These are phyloP conservation scores for Phytophthora pistaciae DNA, from an alignment of 352 stramenopile species.

Conservation along the genomic window DNA sequence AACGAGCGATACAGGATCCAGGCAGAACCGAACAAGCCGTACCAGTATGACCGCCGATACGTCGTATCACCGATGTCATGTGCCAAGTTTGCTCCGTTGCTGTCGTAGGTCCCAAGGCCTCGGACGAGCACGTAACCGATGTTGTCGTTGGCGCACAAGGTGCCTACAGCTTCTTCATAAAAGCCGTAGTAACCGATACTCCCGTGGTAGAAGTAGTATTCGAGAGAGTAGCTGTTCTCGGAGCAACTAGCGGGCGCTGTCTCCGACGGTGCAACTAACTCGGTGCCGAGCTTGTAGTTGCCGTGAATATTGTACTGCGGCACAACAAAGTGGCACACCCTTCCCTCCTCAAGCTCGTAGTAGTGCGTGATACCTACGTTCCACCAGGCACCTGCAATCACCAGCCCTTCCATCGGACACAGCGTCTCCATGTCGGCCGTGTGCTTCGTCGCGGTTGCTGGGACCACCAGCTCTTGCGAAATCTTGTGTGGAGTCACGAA, in stretches of 20 bases:
- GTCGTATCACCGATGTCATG: constrained; percentile 19
- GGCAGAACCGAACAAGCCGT: constrained; percentile 26
- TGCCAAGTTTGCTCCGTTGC: constrained; percentile 28
- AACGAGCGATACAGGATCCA: constrained; percentile 38
- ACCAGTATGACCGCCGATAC: constrained; percentile 37
- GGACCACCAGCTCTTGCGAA: constrained; percentile 32
- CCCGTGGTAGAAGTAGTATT: constrained; percentile 43
- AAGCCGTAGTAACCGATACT: constrained; percentile 40
- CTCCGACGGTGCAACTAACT: constrained; percentile 1
- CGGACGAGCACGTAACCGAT: constrained; percentile 38
- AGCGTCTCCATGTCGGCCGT: constrained; percentile 19
- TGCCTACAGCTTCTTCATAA: constrained; percentile 40
- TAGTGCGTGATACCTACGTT: constrained; percentile 38
- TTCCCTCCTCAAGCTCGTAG: constrained; percentile 16
- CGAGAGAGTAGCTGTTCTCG: constrained; percentile 29
- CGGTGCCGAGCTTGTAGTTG: constrained; percentile 23
- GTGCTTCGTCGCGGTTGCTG: constrained; percentile 2
- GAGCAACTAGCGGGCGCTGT: constrained; percentile 16
- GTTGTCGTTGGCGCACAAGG: constrained; percentile 29
- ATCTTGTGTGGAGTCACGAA: constrained; percentile 40
- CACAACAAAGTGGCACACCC: constrained; percentile 40
- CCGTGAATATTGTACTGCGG: constrained; percentile 42
- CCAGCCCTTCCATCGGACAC: constrained; percentile 34
- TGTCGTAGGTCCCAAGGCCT: constrained; percentile 37
- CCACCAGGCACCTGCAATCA: constrained; percentile 41